phyloP scores from a whole-genome alignment of 2,329 filamentous ascomycete genomes.

The Cytospora leucostoma region DNA sequence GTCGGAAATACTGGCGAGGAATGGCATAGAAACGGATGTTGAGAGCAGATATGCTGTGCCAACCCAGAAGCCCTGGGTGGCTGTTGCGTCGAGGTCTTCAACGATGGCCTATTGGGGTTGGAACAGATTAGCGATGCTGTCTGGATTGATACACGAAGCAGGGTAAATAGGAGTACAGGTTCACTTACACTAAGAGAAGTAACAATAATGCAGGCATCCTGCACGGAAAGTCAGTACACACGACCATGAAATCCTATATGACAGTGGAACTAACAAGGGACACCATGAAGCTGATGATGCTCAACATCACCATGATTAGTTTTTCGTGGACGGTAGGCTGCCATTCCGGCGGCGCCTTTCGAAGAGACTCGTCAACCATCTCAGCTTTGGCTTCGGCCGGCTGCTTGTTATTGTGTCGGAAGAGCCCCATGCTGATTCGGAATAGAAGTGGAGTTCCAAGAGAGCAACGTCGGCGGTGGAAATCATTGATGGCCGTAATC shows the following conservation, averaged over 20 bases:
- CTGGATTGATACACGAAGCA: not conserved
- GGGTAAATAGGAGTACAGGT: not conserved
- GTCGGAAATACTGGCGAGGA: constrained; percentile 38
- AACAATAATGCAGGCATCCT: constrained; percentile 30
- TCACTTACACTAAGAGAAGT: constrained; percentile 29
- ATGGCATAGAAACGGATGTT: constrained; percentile 35
- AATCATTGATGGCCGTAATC: constrained; percentile 19
- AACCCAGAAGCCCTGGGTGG: constrained; percentile 36
- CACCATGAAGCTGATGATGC: constrained; percentile 31
- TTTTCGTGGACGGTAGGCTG: constrained; percentile 29
- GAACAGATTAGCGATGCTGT: not conserved
- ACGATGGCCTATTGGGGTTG: constrained; percentile 30
- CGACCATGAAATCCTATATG: too few species aligned
- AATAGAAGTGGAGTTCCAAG: constrained; percentile 24
- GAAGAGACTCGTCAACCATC: constrained; percentile 29
- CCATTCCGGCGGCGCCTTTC: constrained; percentile 25
- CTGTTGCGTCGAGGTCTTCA: constrained; percentile 32
- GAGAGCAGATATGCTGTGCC: constrained; percentile 35
- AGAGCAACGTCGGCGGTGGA: constrained; percentile 25
- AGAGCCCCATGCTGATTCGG: constrained; percentile 26
- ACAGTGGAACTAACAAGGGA: constrained; percentile 11
- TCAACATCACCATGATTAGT: constrained; percentile 30
- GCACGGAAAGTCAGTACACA: not conserved
- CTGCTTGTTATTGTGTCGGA: constrained; percentile 21
- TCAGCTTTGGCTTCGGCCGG: constrained; percentile 11